phyloP scores from a whole-genome alignment of 306 rosid genomes.

The Potentilla sterilis region DNA sequence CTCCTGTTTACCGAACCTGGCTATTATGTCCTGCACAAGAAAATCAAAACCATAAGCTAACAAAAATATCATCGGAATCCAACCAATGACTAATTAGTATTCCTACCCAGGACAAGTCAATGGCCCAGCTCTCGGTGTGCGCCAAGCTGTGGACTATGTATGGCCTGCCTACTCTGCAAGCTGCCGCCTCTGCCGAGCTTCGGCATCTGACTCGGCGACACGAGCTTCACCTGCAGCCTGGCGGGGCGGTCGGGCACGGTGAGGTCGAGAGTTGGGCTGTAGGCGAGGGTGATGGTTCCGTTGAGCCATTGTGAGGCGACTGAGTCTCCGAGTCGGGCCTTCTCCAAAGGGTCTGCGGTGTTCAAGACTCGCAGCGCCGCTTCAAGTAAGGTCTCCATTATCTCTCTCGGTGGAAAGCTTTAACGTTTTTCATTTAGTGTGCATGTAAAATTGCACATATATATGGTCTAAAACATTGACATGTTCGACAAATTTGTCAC shows the following conservation, averaged over 20 bases:
- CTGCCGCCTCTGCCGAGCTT: constrained; percentile 93
- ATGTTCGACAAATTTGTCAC: too few species aligned
- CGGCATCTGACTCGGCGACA: constrained; percentile 77
- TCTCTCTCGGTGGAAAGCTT: too few species aligned
- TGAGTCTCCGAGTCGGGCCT: constrained; percentile 65
- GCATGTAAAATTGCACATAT: too few species aligned
- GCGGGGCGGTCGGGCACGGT: constrained; percentile 76
- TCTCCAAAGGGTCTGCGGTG: constrained; percentile 79
- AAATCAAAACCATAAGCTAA: too few species aligned
- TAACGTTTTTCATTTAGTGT: too few species aligned
- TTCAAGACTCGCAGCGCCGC: constrained; percentile 78
- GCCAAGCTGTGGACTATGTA: constrained; percentile 78
- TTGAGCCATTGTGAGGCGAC: constrained; percentile 72
- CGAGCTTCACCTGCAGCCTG: constrained; percentile 76
- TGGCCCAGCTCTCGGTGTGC: constrained; percentile 93
- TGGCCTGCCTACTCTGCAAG: constrained; percentile 85
- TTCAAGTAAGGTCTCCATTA: constrained; percentile 47
- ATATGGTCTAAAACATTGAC: too few species aligned
- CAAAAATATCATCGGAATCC: too few species aligned
- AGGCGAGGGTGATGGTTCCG: constrained; percentile 51
- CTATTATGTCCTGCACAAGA: constrained; percentile 66
- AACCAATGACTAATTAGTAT: too few species aligned
- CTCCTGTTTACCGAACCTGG: constrained; percentile 79
- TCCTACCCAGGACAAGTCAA: constrained; percentile 76
- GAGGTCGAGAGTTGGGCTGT: constrained; percentile 40